These are phyloP conservation scores for Panellus pusillus DNA, from an alignment of 768 basidiomycete species.

Conservation along the genomic window DNA sequence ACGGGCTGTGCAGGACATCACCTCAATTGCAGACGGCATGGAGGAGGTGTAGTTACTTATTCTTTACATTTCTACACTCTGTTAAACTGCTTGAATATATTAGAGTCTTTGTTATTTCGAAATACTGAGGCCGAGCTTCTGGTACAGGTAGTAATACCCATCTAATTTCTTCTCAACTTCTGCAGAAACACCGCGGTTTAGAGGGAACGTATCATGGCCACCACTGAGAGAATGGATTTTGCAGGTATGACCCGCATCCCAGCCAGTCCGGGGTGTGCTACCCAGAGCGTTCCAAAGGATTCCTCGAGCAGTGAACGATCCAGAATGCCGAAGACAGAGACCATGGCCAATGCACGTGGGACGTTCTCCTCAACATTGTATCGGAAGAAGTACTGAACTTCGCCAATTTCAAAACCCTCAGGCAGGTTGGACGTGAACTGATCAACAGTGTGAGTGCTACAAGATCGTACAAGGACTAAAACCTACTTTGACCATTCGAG, in stretches of 20 bases:
- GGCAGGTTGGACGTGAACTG: too few species aligned
- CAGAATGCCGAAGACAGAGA: not conserved
- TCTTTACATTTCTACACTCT: too few species aligned
- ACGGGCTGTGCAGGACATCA: too few species aligned
- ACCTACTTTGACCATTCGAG: constrained; percentile 11
- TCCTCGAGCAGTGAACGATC: not conserved
- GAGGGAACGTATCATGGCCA: constrained; percentile 2
- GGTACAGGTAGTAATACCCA: not conserved
- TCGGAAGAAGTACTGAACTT: not conserved
- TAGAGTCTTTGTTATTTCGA: too few species aligned
- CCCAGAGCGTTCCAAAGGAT: not conserved
- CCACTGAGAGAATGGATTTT: not conserved
- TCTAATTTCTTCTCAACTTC: not conserved
- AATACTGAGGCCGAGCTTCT: not conserved
- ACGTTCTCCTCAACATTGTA: not conserved
- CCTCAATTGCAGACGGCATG: too few species aligned
- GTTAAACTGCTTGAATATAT: too few species aligned
- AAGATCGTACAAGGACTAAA: not conserved
- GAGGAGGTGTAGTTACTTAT: too few species aligned
- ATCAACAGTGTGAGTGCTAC: not conserved
- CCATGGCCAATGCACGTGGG: not conserved
- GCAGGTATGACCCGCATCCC: not conserved
- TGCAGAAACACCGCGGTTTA: not conserved
- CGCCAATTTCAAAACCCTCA: not conserved
- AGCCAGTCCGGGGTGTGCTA: not conserved